Conservation (phyloP, 2,329 filamentous ascomycete genomes). For the Ophiocordyceps camponoti-leonardi region DNA sequence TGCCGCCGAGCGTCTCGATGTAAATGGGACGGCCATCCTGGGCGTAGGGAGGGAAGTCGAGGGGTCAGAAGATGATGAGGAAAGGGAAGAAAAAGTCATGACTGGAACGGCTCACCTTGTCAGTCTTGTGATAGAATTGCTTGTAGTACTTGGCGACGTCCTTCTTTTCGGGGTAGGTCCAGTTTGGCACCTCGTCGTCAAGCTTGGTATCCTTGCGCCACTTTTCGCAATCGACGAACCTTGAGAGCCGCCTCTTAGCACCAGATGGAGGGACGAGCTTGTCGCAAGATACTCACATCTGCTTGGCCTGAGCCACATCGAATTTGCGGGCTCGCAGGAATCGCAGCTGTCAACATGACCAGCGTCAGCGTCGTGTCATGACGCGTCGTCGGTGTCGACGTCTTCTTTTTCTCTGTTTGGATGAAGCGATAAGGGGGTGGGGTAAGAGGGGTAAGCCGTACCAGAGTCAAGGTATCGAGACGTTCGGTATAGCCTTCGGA, state of each 20-base stretch:
- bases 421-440: too few species aligned
- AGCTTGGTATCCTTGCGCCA: slow-evolving; percentile 82
- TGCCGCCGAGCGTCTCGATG: slow-evolving; percentile 89
- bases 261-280: background rate
- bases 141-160: slow-evolving; percentile 84
- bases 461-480: slow-evolving; percentile 83
- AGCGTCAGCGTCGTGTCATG: slow-evolving; percentile 1
- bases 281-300: slow-evolving; percentile 56
- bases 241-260: slow-evolving; percentile 20
- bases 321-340: slow-evolving; percentile 94
- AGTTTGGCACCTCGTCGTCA: slow-evolving; percentile 62
- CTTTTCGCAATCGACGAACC: slow-evolving; percentile 80
- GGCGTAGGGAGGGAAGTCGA: too few species aligned
- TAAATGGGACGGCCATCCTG: slow-evolving; percentile 94
- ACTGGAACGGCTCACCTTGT: slow-evolving; percentile 39
- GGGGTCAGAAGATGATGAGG: background rate
- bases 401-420: background rate
- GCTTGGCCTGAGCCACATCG: slow-evolving; percentile 64
- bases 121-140: slow-evolving; percentile 97
- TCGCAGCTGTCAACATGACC: slow-evolving; percentile 39
- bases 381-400: background rate
- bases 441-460: slow-evolving; percentile 21
- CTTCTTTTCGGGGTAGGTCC: slow-evolving; percentile 75
- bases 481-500: slow-evolving; percentile 63
- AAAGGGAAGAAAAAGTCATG: background rate